Percentiles rank a stretch among this genome's conserved stretches.
Conservation (phyloP, 2,329 filamentous ascomycete species). For the Alternaria sp. region DNA sequence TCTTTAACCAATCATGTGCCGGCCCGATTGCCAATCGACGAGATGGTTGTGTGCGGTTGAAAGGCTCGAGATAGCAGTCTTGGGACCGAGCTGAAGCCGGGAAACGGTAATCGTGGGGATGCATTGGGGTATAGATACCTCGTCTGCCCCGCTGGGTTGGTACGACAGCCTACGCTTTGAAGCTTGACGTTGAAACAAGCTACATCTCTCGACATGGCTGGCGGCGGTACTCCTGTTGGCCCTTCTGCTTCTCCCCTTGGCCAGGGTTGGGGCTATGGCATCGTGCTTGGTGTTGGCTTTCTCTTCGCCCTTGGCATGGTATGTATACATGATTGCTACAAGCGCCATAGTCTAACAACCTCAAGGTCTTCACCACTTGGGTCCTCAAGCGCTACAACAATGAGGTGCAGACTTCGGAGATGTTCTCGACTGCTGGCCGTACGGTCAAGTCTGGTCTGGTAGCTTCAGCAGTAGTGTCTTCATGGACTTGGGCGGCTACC, state of each 20-base stretch:
- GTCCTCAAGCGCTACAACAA: constrained; percentile 40
- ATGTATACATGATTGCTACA: not conserved
- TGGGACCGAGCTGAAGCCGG: not conserved
- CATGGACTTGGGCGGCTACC: constrained; percentile 42
- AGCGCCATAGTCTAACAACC: not conserved
- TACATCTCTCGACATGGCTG: constrained; percentile 26
- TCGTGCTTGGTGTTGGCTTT: constrained; percentile 41
- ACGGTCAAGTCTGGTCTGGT: constrained; percentile 42
- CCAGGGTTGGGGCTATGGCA: constrained; percentile 43
- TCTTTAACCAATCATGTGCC: constrained; percentile 29
- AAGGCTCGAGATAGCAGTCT: constrained; percentile 21
- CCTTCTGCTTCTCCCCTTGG: constrained; percentile 34
- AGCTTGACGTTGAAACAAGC: constrained; percentile 8
- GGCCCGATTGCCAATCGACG: not conserved
- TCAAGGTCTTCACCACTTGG: constrained; percentile 36
- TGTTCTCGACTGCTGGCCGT: constrained; percentile 40
- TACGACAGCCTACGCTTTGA: not conserved
- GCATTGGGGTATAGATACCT: constrained; percentile 27
- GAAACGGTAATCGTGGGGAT: not conserved
- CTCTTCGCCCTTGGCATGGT: constrained; percentile 40
- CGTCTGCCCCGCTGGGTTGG: constrained; percentile 5
- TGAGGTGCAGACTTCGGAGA: constrained; percentile 40
- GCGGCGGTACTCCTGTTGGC: constrained; percentile 32
- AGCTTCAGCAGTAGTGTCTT: constrained; percentile 37
- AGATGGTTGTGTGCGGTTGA: constrained; percentile 4